A percentile compares a stretch with the other conserved stretches of the same genome.
phyloP scores from a whole-genome alignment of 75 land plant genomes.

The Isoetes taiwanensis region DNA sequence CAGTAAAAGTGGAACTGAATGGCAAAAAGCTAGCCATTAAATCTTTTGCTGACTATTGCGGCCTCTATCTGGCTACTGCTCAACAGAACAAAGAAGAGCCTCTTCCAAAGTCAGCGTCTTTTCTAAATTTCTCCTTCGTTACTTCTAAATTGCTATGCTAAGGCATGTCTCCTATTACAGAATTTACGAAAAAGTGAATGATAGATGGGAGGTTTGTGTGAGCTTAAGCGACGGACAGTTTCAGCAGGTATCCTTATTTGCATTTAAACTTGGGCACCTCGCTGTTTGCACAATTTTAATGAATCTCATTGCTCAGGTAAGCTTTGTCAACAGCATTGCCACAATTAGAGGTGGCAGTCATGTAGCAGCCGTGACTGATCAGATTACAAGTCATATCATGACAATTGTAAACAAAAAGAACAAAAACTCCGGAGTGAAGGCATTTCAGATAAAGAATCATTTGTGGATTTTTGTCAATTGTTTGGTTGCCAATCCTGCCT shows the following conservation, averaged over 20 bases:
- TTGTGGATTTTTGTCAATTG: constrained; percentile 99
- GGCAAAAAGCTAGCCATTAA: constrained; percentile 64
- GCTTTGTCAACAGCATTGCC: constrained; percentile 84
- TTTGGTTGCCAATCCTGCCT: constrained; percentile 95
- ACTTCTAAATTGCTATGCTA: background rate
- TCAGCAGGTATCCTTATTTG: constrained; percentile 53
- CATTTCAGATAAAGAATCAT: constrained; percentile 71
- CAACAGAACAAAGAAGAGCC: constrained; percentile 37
- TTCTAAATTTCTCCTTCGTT: background rate
- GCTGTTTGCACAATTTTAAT: too few species aligned
- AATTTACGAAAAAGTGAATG: constrained; percentile 53
- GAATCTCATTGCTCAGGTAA: constrained; percentile 86
- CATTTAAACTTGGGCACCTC: background rate
- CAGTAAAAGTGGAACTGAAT: constrained; percentile 85
- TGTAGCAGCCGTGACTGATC: constrained; percentile 72
- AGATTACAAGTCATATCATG: constrained; percentile 50
- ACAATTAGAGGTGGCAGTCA: constrained; percentile 96
- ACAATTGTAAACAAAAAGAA: constrained; percentile 79
- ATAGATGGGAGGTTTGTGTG: constrained; percentile 86
- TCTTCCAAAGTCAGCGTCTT: constrained; percentile 35
- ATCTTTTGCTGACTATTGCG: constrained; percentile 61
- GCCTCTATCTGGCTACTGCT: constrained; percentile 53
- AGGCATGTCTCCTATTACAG: constrained; percentile 21
- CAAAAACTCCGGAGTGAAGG: constrained; percentile 57
- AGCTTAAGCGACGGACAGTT: constrained; percentile 91